Evolutionary conservation across 2,329 filamentous ascomycete species (phyloP), one percentile per base, ranked within the genome.

Genomic region (Penicillium sp.): DNA sequence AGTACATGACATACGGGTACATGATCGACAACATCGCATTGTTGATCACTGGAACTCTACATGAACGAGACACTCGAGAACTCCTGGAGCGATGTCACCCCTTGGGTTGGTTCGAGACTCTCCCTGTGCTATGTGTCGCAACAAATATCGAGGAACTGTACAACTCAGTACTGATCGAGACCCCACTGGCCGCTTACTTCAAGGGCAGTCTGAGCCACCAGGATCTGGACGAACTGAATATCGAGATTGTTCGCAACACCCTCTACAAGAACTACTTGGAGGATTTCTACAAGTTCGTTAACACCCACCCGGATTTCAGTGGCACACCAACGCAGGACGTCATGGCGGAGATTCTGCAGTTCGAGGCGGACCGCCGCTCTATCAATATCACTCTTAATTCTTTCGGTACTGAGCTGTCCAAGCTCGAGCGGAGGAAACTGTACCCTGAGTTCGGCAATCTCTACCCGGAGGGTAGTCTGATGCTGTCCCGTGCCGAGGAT

Each of bases 21-120:
- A 99, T 99, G 94, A 99, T 99, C 76, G 94, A 99, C 78, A 99
- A 99, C 68, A 91, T 99, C 49, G 94, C 95, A 36, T 87, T 99
- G 38, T 85, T 99, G 68, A 99, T 99, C 75, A 99, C 94, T 19
- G 94, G 94, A 59, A 99, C 94, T 11, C 84, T 99, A 29, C 94
- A 99, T 77, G 95, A 99, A 78, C 86, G 94, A 71, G 94, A 99
- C 74, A 99, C 94, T 3, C 87, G 92, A 56, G 94, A 99, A 77
- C 84, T 99, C 59, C 79, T 99, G 50, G 94, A 97, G 70, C 83
- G 94, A 74, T 99, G 95, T 76, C 95, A 99, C 68, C 94, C 94
- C 7, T 83, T 99, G 7, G 94, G 94, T 64, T 97, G 92, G 91
- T 99, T 99, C 73, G 94, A 99, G 80, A 97, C 94, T 8, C 91